Evolutionary conservation across 169 alveolate genomes (phyloP), one percentile per base, ranked within the genome.

Genomic region (Miamiensis avidus): DNA sequence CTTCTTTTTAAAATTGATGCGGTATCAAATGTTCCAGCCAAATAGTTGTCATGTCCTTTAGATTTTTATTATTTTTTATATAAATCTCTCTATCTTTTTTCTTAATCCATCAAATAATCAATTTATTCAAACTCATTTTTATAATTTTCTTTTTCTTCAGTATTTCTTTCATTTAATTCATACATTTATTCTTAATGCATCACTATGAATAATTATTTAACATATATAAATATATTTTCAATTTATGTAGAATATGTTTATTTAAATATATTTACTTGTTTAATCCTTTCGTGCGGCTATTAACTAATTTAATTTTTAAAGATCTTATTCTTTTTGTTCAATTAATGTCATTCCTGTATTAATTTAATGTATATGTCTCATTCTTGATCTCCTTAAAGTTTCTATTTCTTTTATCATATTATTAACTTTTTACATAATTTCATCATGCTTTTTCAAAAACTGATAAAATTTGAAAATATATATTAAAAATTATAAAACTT

Each of bases 41-140:
- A 79, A 4, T 29, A 75, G 29, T 29, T 49, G 0, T 69, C 74
- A 32, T 65, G 33, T 0, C 25, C 29, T 33, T 77, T 72, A 26
- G 33, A n/a, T 31, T 33, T 31, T 49, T 29, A 34, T 79, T 72
- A 79, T 49, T 16, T 34, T 49, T 49, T 79, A 49, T 28, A 34
- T 49, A 1, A 79, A 28, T 79, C 76, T 49, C 76, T 79, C 76
- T 30, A 33, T 79, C 26, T 72, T 49, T 28, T 34, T 33, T 29
- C 65, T 49, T 72, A n/a, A 31, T 79, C 65, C 31, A 29, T 79
- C 64, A 28, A 79, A 49, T 79, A 33, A 34, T 4, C 31, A 79
- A 69, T 79, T 65, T 65, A n/a, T 4, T 79, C 84, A 34, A 79
- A 64, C 64, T 49, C 76, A 1, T 79, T 79, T 79, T 79, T n/a